phyloP scores from a whole-genome alignment of 2,329 filamentous ascomycete species.

The Xylaria digitata region DNA sequence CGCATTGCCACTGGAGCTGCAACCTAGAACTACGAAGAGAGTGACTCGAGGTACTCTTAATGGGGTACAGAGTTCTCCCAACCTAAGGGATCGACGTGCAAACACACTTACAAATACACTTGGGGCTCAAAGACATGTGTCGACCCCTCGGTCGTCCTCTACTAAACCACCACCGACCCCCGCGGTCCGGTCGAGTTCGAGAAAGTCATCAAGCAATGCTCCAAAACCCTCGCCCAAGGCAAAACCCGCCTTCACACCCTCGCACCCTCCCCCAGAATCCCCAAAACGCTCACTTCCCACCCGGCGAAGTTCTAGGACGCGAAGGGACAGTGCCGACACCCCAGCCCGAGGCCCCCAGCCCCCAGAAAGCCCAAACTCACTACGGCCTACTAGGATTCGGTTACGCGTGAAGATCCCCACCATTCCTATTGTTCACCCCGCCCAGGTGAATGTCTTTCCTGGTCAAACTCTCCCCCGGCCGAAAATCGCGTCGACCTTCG shows the following conservation, averaged over 20 bases:
- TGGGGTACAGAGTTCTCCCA: constrained; percentile 51
- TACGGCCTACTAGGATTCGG: constrained; percentile 56
- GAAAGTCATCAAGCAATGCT: constrained; percentile 39
- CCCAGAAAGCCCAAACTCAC: constrained; percentile 43
- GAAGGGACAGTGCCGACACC: constrained; percentile 47
- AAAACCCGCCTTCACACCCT: constrained; percentile 57
- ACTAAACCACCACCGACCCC: constrained; percentile 43
- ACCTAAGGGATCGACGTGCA: constrained; percentile 48
- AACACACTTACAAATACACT: constrained; percentile 48
- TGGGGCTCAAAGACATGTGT: constrained; percentile 47
- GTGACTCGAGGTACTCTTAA: constrained; percentile 61
- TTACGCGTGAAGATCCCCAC: constrained; percentile 59
- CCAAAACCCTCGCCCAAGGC: constrained; percentile 44
- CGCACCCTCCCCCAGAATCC: constrained; percentile 52
- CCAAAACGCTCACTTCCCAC: constrained; percentile 57
- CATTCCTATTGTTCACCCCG: constrained; percentile 70
- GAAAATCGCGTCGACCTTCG: constrained; percentile 65
- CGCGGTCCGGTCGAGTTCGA: constrained; percentile 42
- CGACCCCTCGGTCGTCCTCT: constrained; percentile 48
- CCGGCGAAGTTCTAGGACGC: constrained; percentile 57
- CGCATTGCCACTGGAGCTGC: constrained; percentile 63
- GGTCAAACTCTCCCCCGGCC: constrained; percentile 54
- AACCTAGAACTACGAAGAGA: constrained; percentile 62
- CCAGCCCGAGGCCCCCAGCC: constrained; percentile 40
- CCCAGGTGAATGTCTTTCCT: constrained; percentile 62